Evolutionary conservation across 2,329 filamentous ascomycete species (phyloP).

Genomic region (Pseudovirgaria hyperparasitica): DNA sequence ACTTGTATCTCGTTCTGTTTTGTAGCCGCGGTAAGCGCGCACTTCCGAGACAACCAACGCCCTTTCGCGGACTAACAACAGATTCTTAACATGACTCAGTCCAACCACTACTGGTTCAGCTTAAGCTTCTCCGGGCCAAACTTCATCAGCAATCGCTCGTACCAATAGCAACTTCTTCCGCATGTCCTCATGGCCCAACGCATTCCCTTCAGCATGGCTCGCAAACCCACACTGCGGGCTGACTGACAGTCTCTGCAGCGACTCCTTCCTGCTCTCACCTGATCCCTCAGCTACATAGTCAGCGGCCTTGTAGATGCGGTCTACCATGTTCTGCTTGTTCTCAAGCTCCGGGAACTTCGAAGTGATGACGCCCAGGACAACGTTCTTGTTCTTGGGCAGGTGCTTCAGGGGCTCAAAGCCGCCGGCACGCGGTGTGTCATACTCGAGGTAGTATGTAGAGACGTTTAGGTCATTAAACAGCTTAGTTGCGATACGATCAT

Average conservation of each 20-base stretch:
- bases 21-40: too few relatives aligned
- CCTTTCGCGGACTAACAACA: too few relatives aligned
- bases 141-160: slow-evolving; percentile 56
- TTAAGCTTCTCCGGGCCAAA: slow-evolving; percentile 49
- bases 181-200: slow-evolving; percentile 56
- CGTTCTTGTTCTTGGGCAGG: slow-evolving; percentile 34
- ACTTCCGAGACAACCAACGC: too few relatives aligned
- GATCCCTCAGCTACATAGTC: slow-evolving; percentile 58
- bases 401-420: slow-evolving; percentile 34
- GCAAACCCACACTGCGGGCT: slow-evolving; percentile 35
- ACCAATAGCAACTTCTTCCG: slow-evolving; percentile 60
- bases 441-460: slow-evolving; percentile 29
- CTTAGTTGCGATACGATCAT: slow-evolving; percentile 33
- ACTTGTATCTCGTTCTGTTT: too few relatives aligned
- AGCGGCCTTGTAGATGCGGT: slow-evolving; percentile 37
- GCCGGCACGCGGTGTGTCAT: slow-evolving; percentile 35
- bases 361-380: slow-evolving; percentile 33
- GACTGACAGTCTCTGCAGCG: slow-evolving; percentile 47
- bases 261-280: slow-evolving; percentile 51
- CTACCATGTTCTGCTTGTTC: slow-evolving; percentile 33
- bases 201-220: slow-evolving; percentile 61
- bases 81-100: too few relatives aligned
- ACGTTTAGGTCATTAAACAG: slow-evolving; percentile 28
- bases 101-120: too few relatives aligned
- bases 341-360: slow-evolving; percentile 34